A percentile compares a stretch with the other conserved stretches of the same genome.
Conservation (phyloP, 768 basidiomycete genomes). For the Termitomyces sp. region DNA sequence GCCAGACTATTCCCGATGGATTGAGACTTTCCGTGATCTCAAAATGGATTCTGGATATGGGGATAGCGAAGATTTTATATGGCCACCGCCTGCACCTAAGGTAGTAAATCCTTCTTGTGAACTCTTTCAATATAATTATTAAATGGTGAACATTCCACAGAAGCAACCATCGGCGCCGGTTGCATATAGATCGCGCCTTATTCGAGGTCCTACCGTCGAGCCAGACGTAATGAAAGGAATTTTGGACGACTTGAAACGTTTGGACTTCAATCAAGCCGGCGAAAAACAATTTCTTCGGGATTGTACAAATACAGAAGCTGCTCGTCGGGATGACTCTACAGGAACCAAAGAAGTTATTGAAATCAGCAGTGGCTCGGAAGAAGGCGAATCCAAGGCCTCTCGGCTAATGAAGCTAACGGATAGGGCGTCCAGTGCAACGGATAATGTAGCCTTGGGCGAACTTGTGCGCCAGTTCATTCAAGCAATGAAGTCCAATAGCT, state of each 20-base stretch:
- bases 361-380: constrained; percentile 42
- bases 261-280: constrained; percentile 40
- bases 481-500: constrained; percentile 62
- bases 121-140: too few relatives aligned
- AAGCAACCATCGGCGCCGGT: constrained; percentile 14
- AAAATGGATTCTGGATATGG: constrained; percentile 58
- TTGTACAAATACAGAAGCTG: constrained; percentile 43
- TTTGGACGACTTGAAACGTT: constrained; percentile 55
- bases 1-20: constrained; percentile 69
- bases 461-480: constrained; percentile 60
- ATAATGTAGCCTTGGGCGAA: constrained; percentile 52
- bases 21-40: constrained; percentile 61
- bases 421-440: constrained; percentile 41
- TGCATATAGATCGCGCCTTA: constrained; percentile 33
- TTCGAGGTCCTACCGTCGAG: constrained; percentile 29
- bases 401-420: constrained; percentile 47
- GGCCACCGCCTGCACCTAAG: constrained; percentile 58
- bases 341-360: constrained; percentile 37
- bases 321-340: constrained; percentile 23
- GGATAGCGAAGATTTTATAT: constrained; percentile 59
- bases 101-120: constrained; percentile 19
- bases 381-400: constrained; percentile 46
- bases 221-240: constrained; percentile 51
- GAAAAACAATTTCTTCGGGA: constrained; percentile 49
- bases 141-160: constrained; percentile 5